phyloP scores from a whole-genome alignment of 139 green algal genomes.

The Chlorella sorokiniana region DNA sequence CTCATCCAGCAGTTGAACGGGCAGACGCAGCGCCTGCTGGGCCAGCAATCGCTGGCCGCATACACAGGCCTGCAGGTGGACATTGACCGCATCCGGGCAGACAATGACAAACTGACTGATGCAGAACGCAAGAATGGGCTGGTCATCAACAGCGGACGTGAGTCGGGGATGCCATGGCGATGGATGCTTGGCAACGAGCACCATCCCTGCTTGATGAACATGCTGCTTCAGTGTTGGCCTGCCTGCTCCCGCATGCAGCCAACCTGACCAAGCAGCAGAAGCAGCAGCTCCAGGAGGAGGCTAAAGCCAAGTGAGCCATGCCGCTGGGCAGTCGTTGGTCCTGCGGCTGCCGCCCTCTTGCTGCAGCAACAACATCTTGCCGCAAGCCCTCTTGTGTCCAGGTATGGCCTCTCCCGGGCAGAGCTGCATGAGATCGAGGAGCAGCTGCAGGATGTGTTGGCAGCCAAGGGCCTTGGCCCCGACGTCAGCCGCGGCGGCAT shows the following conservation, averaged over 20 bases:
- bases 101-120: conserved; percentile 73
- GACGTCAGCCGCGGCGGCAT: conserved; percentile 19
- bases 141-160: conserved; percentile 83
- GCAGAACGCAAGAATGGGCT: conserved; percentile 78
- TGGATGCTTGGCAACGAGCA: background rate
- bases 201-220: background rate
- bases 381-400: conserved; percentile 13
- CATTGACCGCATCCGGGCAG: conserved; percentile 76
- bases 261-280: conserved; percentile 75
- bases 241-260: conserved; percentile 41
- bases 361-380: too few relatives aligned
- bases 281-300: conserved; percentile 60
- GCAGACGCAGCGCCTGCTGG: conserved; percentile 87
- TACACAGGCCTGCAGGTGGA: conserved; percentile 65
- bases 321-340: background rate
- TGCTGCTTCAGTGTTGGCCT: background rate
- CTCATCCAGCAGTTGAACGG: conserved; percentile 90
- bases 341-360: background rate
- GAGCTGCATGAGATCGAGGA: conserved; percentile 60
- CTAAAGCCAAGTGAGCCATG: conserved; percentile 52
- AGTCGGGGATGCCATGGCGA: conserved; percentile 20
- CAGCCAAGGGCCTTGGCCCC: conserved; percentile 15
- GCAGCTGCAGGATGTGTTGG: conserved; percentile 52
- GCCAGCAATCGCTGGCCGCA: conserved; percentile 84
- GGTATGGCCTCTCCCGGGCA: conserved; percentile 65